Base-by-base conservation (phyloP, 2,329 filamentous ascomycete species). In the Fusarium kyushuense region DNA sequence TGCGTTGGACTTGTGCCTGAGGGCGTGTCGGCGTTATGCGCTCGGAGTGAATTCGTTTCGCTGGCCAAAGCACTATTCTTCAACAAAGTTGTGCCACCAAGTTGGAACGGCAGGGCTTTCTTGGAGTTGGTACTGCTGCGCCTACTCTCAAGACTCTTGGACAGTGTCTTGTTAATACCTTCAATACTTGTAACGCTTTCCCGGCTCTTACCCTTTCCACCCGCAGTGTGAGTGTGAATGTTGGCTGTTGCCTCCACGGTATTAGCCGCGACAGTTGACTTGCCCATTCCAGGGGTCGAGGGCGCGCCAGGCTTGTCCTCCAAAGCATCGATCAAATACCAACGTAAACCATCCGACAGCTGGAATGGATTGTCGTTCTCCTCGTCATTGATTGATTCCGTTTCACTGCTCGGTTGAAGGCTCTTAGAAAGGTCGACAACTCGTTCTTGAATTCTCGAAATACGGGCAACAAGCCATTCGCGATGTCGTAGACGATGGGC, bases 341-440 rank as follows among this genome's bases (percentile, higher is more conserved):
- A 99, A 33, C 95, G 89, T 47, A 99, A 82, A 5, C 96, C 96
- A 74, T 99, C 96, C 0, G 94, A 97, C 14, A 99, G 85, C 73
- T 97, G 94, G 78, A 99, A 99, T 1, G 96, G 96, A 75, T 99
- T 99, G 69, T 98, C 96, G 67, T 97, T 94, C 69, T 97, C 93
- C 40, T 90, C 89, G 14, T 87, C 85, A 49, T 83, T 84, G 33
- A 83, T 73, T 2, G 84, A 85, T 59, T 85, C 84, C 2, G 81
- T 82, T 63, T 86, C 85, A 19, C 76, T 81, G 67, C 71, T 75
- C 60, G 78, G 79, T 54, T 90, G 77, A 65, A 96, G 82, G 25
- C 90, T 92, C 80, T 92, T 94, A 17, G 92, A 96, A 8, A 98
- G 83, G 77, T 99, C 94, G 0, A 99, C 96, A 5, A 98, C 91